phyloP scores from a whole-genome alignment of 148 eudicot genomes.

The Camellia granthamiana region DNA sequence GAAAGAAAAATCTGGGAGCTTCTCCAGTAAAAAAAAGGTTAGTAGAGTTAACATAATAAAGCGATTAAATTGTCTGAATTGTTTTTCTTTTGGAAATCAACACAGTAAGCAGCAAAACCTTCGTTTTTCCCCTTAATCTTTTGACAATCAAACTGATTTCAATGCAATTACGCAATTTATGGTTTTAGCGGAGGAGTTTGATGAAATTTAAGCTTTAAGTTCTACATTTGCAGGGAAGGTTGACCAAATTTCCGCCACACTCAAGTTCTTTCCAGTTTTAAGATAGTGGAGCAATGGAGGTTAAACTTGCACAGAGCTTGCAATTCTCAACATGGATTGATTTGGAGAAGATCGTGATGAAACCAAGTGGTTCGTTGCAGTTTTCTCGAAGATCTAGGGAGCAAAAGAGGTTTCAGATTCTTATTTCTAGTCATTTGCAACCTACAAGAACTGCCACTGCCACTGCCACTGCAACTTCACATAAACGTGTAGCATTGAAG shows the following conservation, averaged over 20 bases:
- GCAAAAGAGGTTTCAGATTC: constrained; percentile 29
- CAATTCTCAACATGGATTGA: constrained; percentile 47
- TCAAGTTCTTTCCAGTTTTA: constrained; percentile 16
- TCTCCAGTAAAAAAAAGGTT: background rate
- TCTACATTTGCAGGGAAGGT: background rate
- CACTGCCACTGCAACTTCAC: constrained; percentile 13
- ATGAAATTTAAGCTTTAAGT: background rate
- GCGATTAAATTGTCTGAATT: background rate
- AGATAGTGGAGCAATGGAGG: constrained; percentile 39
- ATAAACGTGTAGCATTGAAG: constrained; percentile 27
- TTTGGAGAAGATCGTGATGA: constrained; percentile 32
- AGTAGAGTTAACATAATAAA: too few relatives aligned
- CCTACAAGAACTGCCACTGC: constrained; percentile 23
- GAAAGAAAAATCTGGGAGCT: background rate
- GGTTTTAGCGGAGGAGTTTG: background rate
- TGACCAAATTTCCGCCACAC: background rate
- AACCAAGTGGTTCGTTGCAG: constrained; percentile 32
- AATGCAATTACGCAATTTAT: background rate
- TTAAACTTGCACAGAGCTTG: constrained; percentile 42
- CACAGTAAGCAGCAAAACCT: background rate
- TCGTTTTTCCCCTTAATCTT: background rate
- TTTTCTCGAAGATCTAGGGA: constrained; percentile 35
- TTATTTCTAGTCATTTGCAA: constrained; percentile 25
- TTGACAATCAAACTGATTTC: background rate
- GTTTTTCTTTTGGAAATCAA: background rate